Evolutionary conservation across 305 asterid species (phyloP), one percentile per base, ranked within the genome.

Genomic region (Withania somnifera): DNA sequence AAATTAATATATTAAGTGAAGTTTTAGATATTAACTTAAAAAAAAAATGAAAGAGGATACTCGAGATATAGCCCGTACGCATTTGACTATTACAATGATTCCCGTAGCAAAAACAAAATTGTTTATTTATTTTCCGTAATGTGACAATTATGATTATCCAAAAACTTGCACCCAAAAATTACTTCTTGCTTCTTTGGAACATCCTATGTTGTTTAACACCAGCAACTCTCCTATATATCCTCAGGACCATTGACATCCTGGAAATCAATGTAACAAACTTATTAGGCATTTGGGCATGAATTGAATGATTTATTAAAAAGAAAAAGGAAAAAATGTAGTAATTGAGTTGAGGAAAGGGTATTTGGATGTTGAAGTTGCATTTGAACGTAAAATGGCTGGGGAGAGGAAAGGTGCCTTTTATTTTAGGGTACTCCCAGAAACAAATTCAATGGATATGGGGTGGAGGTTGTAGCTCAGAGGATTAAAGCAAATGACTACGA

Each of bases 211-310:
- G 71, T 51, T 60, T 58, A 47, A 61, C 45, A 42, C 60, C 83
- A 24, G 58, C 53, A 50, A 26, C 82, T 28, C 51, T 63, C 30
- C 34, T 51, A 80, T 47, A 80, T 71, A 22, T 84, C 86, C 61
- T 61, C 79, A 13, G 82, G 84, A 34, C 82, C 73, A 75, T 84
- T 60, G 76, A 84, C 82, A 26, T 84, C 86, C 86, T 84, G 84
- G 56, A 79, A 19, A 58, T 3, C 20, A 58, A 5, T 38, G 28
- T 20, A 58, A 19, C 22, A 77, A 50, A 75, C 45, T 50, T 50
- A 50, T 26, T 66, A 9, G 50, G 0, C 5, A 50, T 66, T 66
- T 64, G 75, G 75, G 34, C 50, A 34, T 2, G 4, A 66, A n/a
- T 66, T 9, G 26, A 3, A 50, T n/a, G 17, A 34, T n/a, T n/a